Evolutionary conservation across 345 rosid genomes (phyloP).

Genomic region (Populus simonii): DNA sequence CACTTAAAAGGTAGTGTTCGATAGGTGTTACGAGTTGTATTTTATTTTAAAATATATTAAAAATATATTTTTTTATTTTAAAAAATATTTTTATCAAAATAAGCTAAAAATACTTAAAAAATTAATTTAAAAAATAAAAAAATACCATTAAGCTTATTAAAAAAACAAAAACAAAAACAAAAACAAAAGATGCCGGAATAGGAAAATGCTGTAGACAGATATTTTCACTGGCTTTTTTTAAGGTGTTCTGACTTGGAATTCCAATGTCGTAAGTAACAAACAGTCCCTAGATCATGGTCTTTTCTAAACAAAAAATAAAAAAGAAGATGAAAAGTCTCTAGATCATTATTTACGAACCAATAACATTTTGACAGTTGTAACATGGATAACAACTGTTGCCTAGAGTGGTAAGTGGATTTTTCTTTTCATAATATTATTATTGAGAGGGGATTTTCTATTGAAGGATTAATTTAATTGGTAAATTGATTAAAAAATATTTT

Average conservation of each 20-base stretch:
- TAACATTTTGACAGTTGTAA: background rate
- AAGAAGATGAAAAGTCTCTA: background rate
- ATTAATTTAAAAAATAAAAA: no score
- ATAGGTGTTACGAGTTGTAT: no score
- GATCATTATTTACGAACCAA: background rate
- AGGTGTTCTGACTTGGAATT: background rate
- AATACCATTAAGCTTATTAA: no score
- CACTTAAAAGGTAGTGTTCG: background rate
- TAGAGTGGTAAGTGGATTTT: background rate
- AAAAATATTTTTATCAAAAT: no score
- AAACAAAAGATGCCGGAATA: background rate
- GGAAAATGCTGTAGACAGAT: background rate
- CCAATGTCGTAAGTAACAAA: background rate
- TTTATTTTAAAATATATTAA: no score
- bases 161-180: no score
- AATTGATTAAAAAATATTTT: no score
- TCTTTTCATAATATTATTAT: no score
- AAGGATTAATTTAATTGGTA: no score
- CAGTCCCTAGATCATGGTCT: background rate
- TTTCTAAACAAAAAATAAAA: background rate
- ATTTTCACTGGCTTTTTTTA: background rate
- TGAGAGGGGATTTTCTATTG: no score
- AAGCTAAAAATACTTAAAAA: no score
- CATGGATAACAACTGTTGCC: background rate
- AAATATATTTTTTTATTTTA: no score